Conservation (phyloP, 169 alveolate species). For the Eimeria necatrix region DNA sequence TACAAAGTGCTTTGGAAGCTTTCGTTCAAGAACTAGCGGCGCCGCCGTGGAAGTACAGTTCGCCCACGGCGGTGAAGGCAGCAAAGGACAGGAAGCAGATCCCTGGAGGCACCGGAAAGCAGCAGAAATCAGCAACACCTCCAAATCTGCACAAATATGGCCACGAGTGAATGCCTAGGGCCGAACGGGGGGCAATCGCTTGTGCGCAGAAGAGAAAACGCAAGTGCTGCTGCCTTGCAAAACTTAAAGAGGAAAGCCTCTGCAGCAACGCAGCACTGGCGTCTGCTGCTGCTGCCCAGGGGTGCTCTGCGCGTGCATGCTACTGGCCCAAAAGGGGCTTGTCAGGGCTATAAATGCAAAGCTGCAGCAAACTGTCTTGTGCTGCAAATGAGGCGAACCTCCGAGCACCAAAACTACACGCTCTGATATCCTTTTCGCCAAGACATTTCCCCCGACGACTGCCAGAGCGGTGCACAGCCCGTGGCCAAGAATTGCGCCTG, state of each 20-base stretch:
- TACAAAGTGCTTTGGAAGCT: no score
- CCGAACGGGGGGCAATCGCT: no score
- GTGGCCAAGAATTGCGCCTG: conserved; percentile 76
- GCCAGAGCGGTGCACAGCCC: conserved; percentile 78
- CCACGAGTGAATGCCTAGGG: no score
- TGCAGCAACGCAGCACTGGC: no score
- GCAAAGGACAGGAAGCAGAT: conserved; percentile 27
- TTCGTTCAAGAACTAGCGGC: neutral
- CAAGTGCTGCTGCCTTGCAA: no score
- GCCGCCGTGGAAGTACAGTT: neutral
- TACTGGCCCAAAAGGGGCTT: no score
- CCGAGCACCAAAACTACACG: conserved; percentile 52
- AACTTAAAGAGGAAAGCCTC: no score
- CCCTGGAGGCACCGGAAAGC: neutral
- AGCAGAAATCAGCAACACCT: neutral
- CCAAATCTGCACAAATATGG: no score
- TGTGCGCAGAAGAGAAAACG: no score
- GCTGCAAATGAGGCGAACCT: conserved; percentile 11
- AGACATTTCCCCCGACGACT: conserved; percentile 74
- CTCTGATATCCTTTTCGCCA: conserved; percentile 76
- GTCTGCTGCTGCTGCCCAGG: no score
- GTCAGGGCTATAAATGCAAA: neutral
- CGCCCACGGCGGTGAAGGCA: neutral
- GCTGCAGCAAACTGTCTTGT: neutral
- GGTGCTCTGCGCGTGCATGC: no score